phyloP scores from a whole-genome alignment of 257 asterid genomes.

The Oldenlandia corymbosa region DNA sequence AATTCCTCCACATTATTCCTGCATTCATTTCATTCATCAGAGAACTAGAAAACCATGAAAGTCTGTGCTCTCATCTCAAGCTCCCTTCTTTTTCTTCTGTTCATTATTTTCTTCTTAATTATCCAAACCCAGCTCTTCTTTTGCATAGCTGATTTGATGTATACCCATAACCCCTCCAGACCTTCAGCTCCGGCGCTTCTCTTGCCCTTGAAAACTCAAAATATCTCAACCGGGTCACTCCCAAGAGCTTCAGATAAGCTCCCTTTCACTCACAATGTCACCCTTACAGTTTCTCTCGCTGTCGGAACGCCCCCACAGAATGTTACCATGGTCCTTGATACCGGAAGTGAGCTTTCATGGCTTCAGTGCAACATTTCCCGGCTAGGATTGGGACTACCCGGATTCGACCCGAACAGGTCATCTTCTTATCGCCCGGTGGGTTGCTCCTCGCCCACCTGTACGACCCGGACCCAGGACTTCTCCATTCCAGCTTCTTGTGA shows the following conservation, averaged over 20 bases:
- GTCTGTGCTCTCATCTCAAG: neutral
- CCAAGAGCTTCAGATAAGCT: constrained; percentile 39
- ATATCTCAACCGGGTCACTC: constrained; percentile 27
- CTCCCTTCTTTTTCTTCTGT: constrained; percentile 5
- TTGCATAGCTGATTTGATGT: constrained; percentile 19
- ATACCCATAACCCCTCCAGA: constrained; percentile 8
- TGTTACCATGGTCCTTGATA: constrained; percentile 88
- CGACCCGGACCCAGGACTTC: constrained; percentile 72
- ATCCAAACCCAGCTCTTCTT: constrained; percentile 12
- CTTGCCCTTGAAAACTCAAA: constrained; percentile 57
- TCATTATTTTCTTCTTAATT: neutral
- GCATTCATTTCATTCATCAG: neutral
- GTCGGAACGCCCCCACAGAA: constrained; percentile 90
- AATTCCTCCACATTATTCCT: constrained; percentile 6
- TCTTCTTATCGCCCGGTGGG: constrained; percentile 50
- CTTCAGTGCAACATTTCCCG: constrained; percentile 62
- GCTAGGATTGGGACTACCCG: constrained; percentile 26
- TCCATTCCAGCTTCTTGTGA: constrained; percentile 89
- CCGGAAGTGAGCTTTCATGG: constrained; percentile 97
- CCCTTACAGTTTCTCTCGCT: constrained; percentile 72
- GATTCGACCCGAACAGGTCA: constrained; percentile 49
- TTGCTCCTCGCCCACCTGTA: constrained; percentile 76
- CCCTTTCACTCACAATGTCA: constrained; percentile 81
- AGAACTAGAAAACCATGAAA: constrained; percentile 9
- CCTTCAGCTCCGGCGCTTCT: constrained; percentile 22